Evolutionary conservation across 1,139 yeast genomes (phyloP), one percentile per base, ranked within the genome.

Genomic region (Lodderomyces beijingensis): DNA sequence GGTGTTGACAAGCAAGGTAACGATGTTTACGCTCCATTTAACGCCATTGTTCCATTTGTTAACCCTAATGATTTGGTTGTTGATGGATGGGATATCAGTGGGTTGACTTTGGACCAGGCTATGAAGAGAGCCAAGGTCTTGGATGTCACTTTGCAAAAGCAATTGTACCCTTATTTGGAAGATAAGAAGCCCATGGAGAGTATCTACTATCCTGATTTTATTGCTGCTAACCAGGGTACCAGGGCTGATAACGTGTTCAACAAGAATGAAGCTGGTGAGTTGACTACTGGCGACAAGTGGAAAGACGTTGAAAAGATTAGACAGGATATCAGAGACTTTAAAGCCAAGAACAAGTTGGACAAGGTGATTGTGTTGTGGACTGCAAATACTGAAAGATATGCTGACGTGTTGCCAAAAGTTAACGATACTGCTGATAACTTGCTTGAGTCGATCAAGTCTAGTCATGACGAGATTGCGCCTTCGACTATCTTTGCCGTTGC

Each of bases 301-400:
- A 75, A 67, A 16, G 96, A 89, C 55, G 94, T 89, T 42, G 91
- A 85, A 69, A 78, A 69, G 49, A 79, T 89, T 59, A 84, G 96
- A 65, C 66, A 71, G 42, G 96, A 89, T 58, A 88, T 89, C 52
- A 70, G 74, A 47, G 79, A 79, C 39, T 89, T 89, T 72, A 89
- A 88, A 66, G 59, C 59, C 33, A 64, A 70, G 45, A 85, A 89
- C 55, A 62, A 65, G 28, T 77, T 89, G 50, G 96, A 89, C 60
- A 83, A 81, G 58, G 94, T 89, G 39, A 77, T 89, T 55, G 86
- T 89, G 34, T 72, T 89, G 55, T 89, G 97, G 97, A 87, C 96
- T 36, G 97, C 97, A 42, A 89, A 89, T 66, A 89, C 97, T 40
- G 97, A 89, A 68, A 81, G 96, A 59, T 88, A 84, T 57, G 79